Evolutionary conservation across 805 yeast species (phyloP).

Genomic region (Maudiozyma pseudohumilis): DNA sequence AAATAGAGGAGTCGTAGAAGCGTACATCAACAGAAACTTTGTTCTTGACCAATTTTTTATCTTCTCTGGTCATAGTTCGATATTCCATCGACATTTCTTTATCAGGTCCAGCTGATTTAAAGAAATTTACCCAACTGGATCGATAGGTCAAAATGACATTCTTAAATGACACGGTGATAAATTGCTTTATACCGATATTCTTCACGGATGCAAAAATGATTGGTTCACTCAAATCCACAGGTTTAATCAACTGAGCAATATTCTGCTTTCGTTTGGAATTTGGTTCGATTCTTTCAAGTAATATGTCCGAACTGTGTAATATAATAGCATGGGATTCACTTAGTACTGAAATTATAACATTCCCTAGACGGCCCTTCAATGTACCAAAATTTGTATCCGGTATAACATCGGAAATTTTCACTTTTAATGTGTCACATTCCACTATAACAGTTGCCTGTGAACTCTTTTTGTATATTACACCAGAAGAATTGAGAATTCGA

Average conservation of each 20-base stretch:
- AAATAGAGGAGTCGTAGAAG: constrained; percentile 45
- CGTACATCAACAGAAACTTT: constrained; percentile 14
- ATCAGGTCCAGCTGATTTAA: constrained; percentile 2
- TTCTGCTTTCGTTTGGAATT: constrained; percentile 15
- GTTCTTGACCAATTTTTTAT: too few species aligned
- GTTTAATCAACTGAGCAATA: constrained; percentile 28
- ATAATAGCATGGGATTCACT: constrained; percentile 8
- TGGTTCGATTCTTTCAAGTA: constrained; percentile 7
- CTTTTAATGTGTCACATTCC: constrained; percentile 8
- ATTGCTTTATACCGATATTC: constrained; percentile 18
- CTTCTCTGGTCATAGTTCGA: too few species aligned
- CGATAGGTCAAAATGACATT: constrained; percentile 47
- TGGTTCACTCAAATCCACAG: constrained; percentile 31
- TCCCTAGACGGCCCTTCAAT: constrained; percentile 5
- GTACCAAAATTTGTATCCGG: constrained; percentile 13
- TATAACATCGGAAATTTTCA: constrained; percentile 8
- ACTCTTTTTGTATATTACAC: constrained; percentile 15
- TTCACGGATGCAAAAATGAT: constrained; percentile 7
- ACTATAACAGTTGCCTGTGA: constrained; percentile 11
- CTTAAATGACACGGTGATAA: constrained; percentile 35
- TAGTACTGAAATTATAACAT: constrained; percentile 10
- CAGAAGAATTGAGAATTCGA: constrained; percentile 20
- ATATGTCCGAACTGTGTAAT: constrained; percentile 10
- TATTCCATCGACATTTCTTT: too few species aligned
- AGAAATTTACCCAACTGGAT: constrained; percentile 43